Base-by-base conservation (phyloP, 331 rosid genomes). In the Arachis monticola region DNA sequence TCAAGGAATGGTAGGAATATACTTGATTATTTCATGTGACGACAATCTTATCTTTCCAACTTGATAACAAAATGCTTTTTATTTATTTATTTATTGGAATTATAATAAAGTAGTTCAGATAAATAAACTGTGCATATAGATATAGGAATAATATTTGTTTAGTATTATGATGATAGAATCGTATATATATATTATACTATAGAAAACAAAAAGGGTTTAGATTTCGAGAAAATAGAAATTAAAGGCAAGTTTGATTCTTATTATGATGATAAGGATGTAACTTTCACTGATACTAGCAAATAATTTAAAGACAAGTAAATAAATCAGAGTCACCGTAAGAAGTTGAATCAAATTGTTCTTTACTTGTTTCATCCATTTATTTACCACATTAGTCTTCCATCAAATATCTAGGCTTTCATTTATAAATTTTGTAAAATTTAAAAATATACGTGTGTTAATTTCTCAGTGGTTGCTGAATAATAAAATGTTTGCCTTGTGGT, bases 1-100 rank as follows among this genome's bases (percentile, higher is more conserved):
- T 65, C 69, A 69, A 69, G 76, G 82, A 76, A 85, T 81, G 83
- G 75, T 60, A 35, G 75, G 81, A 80, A 81, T 77, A 86, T 82
- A 83, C 81, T 82, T 69, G n/a, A 53, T 72, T 65, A 80, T 76
- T 72, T 68, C 90, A 82, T 82, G 90, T 86, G 90, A 88, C 51
- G 48, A 80, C 81, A 80, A 66, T 47, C 17, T 72, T 65, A 56
- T 77, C 58, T 61, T 70, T 74, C 74, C 83, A 80, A 81, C 81
- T 84, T 81, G 83, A 56, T 60, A 69, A 69, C 14, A 48, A 73
- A 67, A 51, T 4, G 27, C 3, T 2, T 13, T 64, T 14, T 10
- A 61, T 14, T 61, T 57, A 72, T 31, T 58, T 5, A 17, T 70
- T 35, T 57, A 38, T 22, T 4, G 41, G 22, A 17, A 17, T 17